Percentiles rank a stretch among this genome's conserved stretches.
These are phyloP conservation scores for Talaromyces sp. DNA, from an alignment of 2,329 filamentous ascomycete species.

Conservation along the genomic window DNA sequence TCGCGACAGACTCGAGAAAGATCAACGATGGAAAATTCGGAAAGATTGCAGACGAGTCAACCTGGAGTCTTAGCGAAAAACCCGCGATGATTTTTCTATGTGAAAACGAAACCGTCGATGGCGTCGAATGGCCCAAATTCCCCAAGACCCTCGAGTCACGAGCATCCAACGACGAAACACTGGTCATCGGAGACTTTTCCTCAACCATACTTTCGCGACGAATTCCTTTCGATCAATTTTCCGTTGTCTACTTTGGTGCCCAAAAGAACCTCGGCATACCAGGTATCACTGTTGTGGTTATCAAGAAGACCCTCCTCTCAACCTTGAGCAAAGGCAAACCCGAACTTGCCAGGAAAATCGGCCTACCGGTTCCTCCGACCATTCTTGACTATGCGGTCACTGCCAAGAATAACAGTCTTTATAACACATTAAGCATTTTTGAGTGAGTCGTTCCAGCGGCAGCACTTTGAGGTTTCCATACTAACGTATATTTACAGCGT, in stretches of 20 bases:
- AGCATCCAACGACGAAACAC: conserved; percentile 60
- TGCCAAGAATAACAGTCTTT: conserved; percentile 89
- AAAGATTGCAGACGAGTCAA: conserved; percentile 70
- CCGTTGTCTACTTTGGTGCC: conserved; percentile 54
- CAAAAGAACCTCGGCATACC: conserved; percentile 91
- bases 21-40: conserved; percentile 78
- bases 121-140: conserved; percentile 78
- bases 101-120: conserved; percentile 85
- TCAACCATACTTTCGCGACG: conserved; percentile 71
- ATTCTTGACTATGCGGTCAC: conserved; percentile 80
- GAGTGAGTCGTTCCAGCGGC: conserved; percentile 54
- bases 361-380: conserved; percentile 56
- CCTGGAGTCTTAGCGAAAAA: conserved; percentile 68
- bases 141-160: conserved; percentile 62
- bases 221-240: conserved; percentile 15
- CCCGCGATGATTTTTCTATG: conserved; percentile 79
- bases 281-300: conserved; percentile 79
- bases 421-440: conserved; percentile 95
- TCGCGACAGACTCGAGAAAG: conserved; percentile 64
- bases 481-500: neutral
- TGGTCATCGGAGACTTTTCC: conserved; percentile 89
- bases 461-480: conserved; percentile 51
- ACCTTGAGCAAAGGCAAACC: conserved; percentile 49
- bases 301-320: conserved; percentile 74
- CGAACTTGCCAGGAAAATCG: conserved; percentile 55